Conservation (phyloP, 768 basidiomycete species). For the Lactarius pseudohatsudake region DNA sequence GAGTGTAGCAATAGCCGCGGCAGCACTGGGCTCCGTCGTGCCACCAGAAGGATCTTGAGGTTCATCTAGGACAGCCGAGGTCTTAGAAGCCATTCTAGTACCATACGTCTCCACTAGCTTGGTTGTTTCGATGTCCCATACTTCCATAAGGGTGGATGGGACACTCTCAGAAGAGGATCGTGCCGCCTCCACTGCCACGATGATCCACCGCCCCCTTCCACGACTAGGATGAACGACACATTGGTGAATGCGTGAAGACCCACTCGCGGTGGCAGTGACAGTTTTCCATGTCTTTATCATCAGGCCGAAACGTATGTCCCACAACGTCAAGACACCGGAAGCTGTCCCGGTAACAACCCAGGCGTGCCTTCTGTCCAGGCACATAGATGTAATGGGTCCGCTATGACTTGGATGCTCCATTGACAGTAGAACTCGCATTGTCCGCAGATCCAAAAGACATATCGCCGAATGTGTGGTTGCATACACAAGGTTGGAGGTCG, state of each 20-base stretch:
- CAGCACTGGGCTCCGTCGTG: slow-evolving; percentile 62
- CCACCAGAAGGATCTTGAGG: slow-evolving; percentile 51
- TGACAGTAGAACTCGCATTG: slow-evolving; percentile 71
- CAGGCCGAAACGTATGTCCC: slow-evolving; percentile 95
- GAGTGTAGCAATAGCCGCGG: slow-evolving; percentile 75
- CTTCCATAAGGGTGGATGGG: slow-evolving; percentile 60
- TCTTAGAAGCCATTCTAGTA: slow-evolving; percentile 47
- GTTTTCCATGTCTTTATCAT: slow-evolving; percentile 86
- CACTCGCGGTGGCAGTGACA: slow-evolving; percentile 52
- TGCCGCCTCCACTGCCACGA: slow-evolving; percentile 69
- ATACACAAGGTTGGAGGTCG: slow-evolving; percentile 79
- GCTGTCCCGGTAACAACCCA: slow-evolving; percentile 92
- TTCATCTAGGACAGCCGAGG: slow-evolving; percentile 52
- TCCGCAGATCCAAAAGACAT: slow-evolving; percentile 76
- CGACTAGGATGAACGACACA: slow-evolving; percentile 81
- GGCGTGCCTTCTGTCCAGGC: slow-evolving; percentile 76
- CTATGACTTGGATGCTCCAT: slow-evolving; percentile 85
- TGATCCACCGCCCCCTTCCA: slow-evolving; percentile 87
- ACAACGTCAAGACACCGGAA: slow-evolving; percentile 80
- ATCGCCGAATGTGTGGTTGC: slow-evolving; percentile 81
- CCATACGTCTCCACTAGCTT: slow-evolving; percentile 77
- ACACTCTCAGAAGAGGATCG: slow-evolving; percentile 38
- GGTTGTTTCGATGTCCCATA: slow-evolving; percentile 90
- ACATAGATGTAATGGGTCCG: slow-evolving; percentile 84
- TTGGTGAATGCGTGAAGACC: slow-evolving; percentile 64